These are phyloP conservation scores for Cordyceps cateniannulata DNA, from an alignment of 2,329 filamentous ascomycete species.

Conservation along the genomic window DNA sequence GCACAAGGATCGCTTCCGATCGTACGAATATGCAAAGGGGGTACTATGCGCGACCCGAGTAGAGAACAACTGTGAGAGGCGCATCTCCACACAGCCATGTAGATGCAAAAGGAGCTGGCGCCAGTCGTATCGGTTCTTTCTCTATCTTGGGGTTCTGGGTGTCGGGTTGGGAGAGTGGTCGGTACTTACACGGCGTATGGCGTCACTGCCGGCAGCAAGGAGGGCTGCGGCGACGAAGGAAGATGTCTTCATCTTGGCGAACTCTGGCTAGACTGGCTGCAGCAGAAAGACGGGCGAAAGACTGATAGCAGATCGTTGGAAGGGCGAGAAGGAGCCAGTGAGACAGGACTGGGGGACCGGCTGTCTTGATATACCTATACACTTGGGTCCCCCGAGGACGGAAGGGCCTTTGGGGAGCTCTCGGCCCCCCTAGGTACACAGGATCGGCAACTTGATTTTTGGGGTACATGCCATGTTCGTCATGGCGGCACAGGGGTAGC, in stretches of 20 bases:
- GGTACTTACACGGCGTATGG: slow-evolving; percentile 16
- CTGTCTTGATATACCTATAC: slow-evolving; percentile 10
- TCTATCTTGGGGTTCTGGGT: background rate
- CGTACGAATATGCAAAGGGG: background rate
- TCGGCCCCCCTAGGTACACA: background rate
- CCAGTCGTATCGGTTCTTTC: background rate
- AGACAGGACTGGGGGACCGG: slow-evolving; percentile 6
- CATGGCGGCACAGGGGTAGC: slow-evolving; percentile 4
- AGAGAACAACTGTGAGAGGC: background rate
- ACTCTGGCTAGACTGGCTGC: background rate
- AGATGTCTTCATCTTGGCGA: slow-evolving; percentile 27
- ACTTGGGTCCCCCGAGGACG: background rate
- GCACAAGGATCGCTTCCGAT: background rate
- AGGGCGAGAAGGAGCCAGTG: background rate
- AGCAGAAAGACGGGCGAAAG: background rate
- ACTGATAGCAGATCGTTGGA: slow-evolving; percentile 3
- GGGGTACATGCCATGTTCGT: background rate
- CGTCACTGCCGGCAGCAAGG: slow-evolving; percentile 24
- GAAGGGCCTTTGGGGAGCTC: background rate
- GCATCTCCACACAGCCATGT: too few relatives aligned
- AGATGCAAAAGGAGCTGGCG: background rate
- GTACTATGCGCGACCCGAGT: background rate
- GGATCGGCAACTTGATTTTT: slow-evolving; percentile 2
- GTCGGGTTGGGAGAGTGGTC: background rate
- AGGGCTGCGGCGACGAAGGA: slow-evolving; percentile 25